Evolutionary conservation across 2,329 filamentous ascomycete genomes (phyloP).

Genomic region (Cercospora beticola): DNA sequence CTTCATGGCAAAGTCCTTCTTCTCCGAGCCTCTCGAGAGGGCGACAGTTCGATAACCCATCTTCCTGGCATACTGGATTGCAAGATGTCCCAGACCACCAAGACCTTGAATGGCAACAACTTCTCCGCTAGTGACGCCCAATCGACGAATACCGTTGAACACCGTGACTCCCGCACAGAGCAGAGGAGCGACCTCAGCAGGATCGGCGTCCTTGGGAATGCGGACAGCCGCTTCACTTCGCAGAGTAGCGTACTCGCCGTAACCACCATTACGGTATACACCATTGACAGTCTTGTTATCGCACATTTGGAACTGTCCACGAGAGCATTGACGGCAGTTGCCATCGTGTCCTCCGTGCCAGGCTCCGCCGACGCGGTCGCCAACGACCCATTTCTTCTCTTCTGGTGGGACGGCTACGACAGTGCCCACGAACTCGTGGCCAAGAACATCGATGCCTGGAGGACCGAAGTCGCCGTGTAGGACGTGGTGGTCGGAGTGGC

Average conservation of each 20-base stretch:
- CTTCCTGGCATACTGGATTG: slow-evolving; percentile 53
- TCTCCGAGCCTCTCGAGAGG: slow-evolving; percentile 50
- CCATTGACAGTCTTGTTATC: slow-evolving; percentile 64
- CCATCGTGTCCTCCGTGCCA: slow-evolving; percentile 70
- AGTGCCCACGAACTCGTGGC: slow-evolving; percentile 71
- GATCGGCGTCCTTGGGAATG: slow-evolving; percentile 50
- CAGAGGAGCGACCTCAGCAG: slow-evolving; percentile 48
- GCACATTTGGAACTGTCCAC: slow-evolving; percentile 68
- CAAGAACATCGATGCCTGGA: slow-evolving; percentile 41
- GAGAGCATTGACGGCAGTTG: slow-evolving; percentile 62
- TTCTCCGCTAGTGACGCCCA: slow-evolving; percentile 48
- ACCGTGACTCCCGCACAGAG: slow-evolving; percentile 53
- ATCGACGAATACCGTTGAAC: slow-evolving; percentile 53
- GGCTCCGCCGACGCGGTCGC: slow-evolving; percentile 65
- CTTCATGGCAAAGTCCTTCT: slow-evolving; percentile 55
- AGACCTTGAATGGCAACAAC: slow-evolving; percentile 55
- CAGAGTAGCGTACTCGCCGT: slow-evolving; percentile 58
- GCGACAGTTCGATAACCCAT: slow-evolving; percentile 56
- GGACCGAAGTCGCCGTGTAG: slow-evolving; percentile 54
- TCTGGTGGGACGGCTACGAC: slow-evolving; percentile 58
- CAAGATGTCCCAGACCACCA: slow-evolving; percentile 51
- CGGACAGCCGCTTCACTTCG: slow-evolving; percentile 59
- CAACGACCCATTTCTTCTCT: slow-evolving; percentile 60
- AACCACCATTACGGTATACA: slow-evolving; percentile 65
- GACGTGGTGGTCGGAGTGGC: slow-evolving; percentile 64